Evolutionary conservation across 345 rosid species (phyloP).

Genomic region (Lumnitzera littorea): DNA sequence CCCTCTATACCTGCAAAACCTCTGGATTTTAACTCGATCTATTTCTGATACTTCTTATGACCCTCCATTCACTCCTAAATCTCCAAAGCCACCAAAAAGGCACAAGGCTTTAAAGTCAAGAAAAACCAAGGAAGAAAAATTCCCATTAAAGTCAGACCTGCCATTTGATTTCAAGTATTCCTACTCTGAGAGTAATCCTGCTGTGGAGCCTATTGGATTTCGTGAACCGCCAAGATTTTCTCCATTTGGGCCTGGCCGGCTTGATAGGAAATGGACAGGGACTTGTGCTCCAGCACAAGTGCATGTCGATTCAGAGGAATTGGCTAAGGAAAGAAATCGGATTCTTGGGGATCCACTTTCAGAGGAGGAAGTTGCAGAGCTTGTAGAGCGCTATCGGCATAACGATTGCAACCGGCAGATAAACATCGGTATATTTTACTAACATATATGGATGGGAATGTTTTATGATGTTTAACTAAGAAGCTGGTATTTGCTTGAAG

Average conservation of each 20-base stretch:
- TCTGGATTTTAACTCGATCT: conserved; percentile 4
- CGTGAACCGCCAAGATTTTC: conserved; percentile 88
- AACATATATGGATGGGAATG: neutral
- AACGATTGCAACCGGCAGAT: conserved; percentile 79
- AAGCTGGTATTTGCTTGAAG: no score
- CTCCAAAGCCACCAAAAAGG: conserved; percentile 25
- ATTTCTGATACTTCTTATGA: conserved; percentile 5
- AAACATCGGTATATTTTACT: conserved; percentile 45
- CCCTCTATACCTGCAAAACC: no score
- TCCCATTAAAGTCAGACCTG: conserved; percentile 42
- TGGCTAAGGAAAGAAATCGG: conserved; percentile 41
- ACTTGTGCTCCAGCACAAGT: conserved; percentile 39
- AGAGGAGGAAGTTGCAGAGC: conserved; percentile 57
- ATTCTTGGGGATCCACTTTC: conserved; percentile 57
- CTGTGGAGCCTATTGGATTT: conserved; percentile 56
- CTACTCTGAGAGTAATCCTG: conserved; percentile 62
- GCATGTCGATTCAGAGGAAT: conserved; percentile 26
- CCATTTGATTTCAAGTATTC: conserved; percentile 82
- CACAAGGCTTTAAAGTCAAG: conserved; percentile 10
- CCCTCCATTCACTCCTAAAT: conserved; percentile 26
- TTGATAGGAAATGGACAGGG: conserved; percentile 84
- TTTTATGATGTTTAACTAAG: no score
- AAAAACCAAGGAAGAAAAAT: conserved; percentile 9
- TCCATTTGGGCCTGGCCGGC: conserved; percentile 84
- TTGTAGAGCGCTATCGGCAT: conserved; percentile 77